phyloP scores from a whole-genome alignment of 768 basidiomycete genomes.

The Trametes cingulata region DNA sequence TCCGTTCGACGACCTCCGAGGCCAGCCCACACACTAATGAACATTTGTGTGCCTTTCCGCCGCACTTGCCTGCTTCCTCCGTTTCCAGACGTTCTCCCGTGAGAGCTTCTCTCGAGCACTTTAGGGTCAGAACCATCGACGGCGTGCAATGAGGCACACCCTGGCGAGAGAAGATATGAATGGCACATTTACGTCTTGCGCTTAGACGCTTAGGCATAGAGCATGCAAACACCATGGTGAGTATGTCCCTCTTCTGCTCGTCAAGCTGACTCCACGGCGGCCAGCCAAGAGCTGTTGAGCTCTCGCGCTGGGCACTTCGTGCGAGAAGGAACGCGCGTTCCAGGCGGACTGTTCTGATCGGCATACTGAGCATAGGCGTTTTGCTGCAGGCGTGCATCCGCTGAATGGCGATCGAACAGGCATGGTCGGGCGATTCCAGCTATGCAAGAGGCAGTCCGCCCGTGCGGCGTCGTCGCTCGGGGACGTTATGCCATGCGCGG shows the following conservation, averaged over 20 bases:
- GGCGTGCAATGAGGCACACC: not conserved
- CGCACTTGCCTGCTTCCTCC: not conserved
- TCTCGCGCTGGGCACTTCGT: conserved; percentile 7
- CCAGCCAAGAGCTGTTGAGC: not conserved
- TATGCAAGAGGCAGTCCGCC: not conserved
- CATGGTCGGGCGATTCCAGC: not conserved
- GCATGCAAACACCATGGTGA: not conserved
- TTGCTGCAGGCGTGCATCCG: not conserved
- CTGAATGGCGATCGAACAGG: not conserved
- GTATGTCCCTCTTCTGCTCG: not conserved
- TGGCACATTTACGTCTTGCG: not conserved
- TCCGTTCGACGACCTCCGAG: not conserved
- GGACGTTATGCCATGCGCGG: not conserved
- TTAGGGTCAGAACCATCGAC: not conserved
- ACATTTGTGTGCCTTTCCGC: not conserved
- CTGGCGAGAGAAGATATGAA: not conserved
- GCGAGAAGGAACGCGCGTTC: not conserved
- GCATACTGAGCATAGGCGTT: conserved; percentile 1
- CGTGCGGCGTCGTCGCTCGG: not conserved
- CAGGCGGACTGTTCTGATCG: conserved; percentile 4
- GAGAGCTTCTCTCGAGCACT: not conserved
- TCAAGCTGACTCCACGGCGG: not conserved
- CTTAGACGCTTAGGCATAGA: not conserved
- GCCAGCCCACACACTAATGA: not conserved
- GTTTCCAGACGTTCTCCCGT: conserved; percentile 7